A percentile compares a stretch with the other conserved stretches of the same genome.
Evolutionary conservation across 2,329 filamentous ascomycete genomes (phyloP).

Genomic region (Penicillium crustosum): DNA sequence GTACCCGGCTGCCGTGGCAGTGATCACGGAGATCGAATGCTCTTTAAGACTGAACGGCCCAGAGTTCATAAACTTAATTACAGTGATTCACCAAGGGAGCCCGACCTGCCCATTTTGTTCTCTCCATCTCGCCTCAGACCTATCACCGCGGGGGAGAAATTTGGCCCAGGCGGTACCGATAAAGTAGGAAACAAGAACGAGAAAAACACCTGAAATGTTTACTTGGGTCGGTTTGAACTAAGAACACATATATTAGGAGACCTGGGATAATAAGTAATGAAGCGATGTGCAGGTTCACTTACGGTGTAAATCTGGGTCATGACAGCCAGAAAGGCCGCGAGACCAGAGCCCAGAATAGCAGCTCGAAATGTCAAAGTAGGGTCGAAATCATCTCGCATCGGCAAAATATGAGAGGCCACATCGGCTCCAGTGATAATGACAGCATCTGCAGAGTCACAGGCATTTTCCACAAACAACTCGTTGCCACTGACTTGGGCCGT

Average conservation of each 20-base stretch:
- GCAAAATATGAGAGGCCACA: constrained; percentile 51
- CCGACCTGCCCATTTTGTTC: constrained; percentile 43
- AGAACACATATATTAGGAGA: constrained; percentile 1
- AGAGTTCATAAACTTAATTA: constrained; percentile 51
- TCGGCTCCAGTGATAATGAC: constrained; percentile 56
- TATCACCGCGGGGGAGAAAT: constrained; percentile 54
- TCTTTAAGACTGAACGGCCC: constrained; percentile 58
- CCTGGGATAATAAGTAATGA: constrained; percentile 6
- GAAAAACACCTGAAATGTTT: constrained; percentile 55
- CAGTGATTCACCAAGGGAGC: constrained; percentile 44
- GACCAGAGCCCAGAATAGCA: constrained; percentile 50
- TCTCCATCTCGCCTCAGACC: constrained; percentile 50
- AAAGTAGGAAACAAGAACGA: constrained; percentile 59
- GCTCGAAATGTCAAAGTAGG: constrained; percentile 55
- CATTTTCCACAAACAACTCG: neutral
- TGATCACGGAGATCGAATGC: constrained; percentile 56
- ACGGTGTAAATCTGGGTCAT: constrained; percentile 56
- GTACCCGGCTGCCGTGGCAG: constrained; percentile 55
- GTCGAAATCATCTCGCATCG: constrained; percentile 56
- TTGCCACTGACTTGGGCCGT: neutral
- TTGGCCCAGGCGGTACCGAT: constrained; percentile 51
- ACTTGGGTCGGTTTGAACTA: constrained; percentile 56
- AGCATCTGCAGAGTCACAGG: constrained; percentile 27
- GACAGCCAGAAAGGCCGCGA: constrained; percentile 55
- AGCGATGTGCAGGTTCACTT: neutral